A percentile compares a stretch with the other conserved stretches of the same genome.
phyloP scores from a whole-genome alignment of 2,329 filamentous ascomycete genomes.

The Venturia nashicola region DNA sequence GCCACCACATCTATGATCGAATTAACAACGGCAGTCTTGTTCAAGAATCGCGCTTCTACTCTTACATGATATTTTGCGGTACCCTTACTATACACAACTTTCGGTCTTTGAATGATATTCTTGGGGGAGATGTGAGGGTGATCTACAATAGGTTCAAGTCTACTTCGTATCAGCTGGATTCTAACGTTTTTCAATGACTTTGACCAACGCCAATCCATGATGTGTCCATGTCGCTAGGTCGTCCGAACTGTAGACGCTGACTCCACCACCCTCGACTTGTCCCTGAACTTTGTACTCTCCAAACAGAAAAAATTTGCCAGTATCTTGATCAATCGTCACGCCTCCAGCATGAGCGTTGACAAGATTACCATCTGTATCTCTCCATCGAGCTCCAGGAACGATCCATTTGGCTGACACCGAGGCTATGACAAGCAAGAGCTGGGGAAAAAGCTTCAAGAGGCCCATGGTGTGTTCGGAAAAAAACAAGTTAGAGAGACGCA shows the following conservation, averaged over 20 bases:
- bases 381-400: conserved; percentile 49
- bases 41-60: not conserved
- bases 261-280: conserved; percentile 46
- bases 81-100: conserved; percentile 46
- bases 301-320: conserved; percentile 47
- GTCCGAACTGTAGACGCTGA: conserved; percentile 49
- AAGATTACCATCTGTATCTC: conserved; percentile 45
- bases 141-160: conserved; percentile 36
- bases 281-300: conserved; percentile 49
- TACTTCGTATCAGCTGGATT: not conserved
- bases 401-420: conserved; percentile 40
- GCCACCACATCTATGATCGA: conserved; percentile 42
- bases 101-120: conserved; percentile 49
- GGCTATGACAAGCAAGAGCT: not conserved
- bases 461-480: not conserved
- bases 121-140: conserved; percentile 43
- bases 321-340: conserved; percentile 38
- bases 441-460: not conserved
- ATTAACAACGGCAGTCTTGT: not conserved
- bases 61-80: conserved; percentile 44
- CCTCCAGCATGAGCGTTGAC: conserved; percentile 51
- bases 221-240: conserved; percentile 48
- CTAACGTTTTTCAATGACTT: not conserved
- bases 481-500: not conserved
- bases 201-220: conserved; percentile 42